These are phyloP conservation scores for Sutorius australiensis DNA, from an alignment of 768 basidiomycete species.

Conservation along the genomic window DNA sequence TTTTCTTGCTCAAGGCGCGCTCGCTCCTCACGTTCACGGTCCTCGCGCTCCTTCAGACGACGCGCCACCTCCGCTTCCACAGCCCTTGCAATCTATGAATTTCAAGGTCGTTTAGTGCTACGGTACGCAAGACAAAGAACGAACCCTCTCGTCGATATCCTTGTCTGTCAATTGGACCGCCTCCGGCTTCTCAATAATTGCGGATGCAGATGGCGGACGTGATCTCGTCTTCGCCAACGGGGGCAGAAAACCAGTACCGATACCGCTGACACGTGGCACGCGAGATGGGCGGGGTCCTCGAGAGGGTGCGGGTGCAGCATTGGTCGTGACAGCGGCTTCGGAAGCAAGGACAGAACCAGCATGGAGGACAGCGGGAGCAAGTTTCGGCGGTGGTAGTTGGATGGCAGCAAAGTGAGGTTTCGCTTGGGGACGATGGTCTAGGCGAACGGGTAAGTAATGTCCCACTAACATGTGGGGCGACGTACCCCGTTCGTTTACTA, in stretches of 20 bases:
- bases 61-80: slow-evolving; percentile 73
- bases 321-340: slow-evolving; percentile 5
- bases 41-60: slow-evolving; percentile 49
- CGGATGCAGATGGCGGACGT: slow-evolving; percentile 16
- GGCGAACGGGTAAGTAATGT: background rate
- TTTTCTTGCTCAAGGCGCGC: slow-evolving; percentile 22
- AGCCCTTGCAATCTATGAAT: slow-evolving; percentile 58
- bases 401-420: slow-evolving; percentile 67
- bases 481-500: slow-evolving; percentile 73
- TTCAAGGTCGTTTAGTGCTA: background rate
- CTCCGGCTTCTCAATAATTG: slow-evolving; percentile 17
- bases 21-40: slow-evolving; percentile 32
- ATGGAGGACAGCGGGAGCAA: slow-evolving; percentile 46
- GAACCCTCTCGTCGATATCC: slow-evolving; percentile 72
- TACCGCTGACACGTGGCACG: slow-evolving; percentile 30
- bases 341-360: slow-evolving; percentile 33
- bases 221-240: slow-evolving; percentile 18
- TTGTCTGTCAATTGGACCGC: slow-evolving; percentile 48
- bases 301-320: slow-evolving; percentile 10
- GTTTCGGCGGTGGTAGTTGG: slow-evolving; percentile 42
- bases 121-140: background rate
- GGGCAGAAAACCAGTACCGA: slow-evolving; percentile 26
- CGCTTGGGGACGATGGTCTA: slow-evolving; percentile 56
- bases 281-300: slow-evolving; percentile 31
- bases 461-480: background rate